Conservation (phyloP, 768 basidiomycete species). For the Myochromella boudieri region DNA sequence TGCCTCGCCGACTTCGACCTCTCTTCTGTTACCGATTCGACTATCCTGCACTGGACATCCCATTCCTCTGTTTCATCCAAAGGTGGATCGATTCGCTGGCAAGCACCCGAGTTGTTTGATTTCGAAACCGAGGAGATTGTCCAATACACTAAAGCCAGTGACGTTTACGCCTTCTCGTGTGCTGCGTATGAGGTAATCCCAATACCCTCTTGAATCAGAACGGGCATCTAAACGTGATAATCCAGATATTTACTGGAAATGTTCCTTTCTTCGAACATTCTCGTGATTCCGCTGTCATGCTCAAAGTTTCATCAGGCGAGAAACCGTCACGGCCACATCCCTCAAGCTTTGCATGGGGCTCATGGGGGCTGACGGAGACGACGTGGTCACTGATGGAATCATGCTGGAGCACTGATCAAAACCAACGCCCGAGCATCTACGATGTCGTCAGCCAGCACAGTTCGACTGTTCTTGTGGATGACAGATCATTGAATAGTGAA, state of each 20-base stretch:
- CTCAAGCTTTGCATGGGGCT: background rate
- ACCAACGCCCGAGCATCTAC: background rate
- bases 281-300: background rate
- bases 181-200: background rate
- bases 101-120: background rate
- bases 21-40: background rate
- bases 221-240: background rate
- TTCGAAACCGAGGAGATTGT: background rate
- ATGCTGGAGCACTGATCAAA: background rate
- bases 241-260: constrained; percentile 7
- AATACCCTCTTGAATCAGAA: background rate
- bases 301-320: background rate
- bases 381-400: background rate
- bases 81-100: background rate
- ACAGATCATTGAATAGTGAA: background rate
- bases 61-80: background rate
- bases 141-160: background rate
- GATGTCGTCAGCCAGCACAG: background rate
- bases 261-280: constrained; percentile 4
- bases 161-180: background rate
- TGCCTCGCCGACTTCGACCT: constrained; percentile 1
- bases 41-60: background rate
- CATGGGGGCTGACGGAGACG: constrained; percentile 3
- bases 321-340: background rate
- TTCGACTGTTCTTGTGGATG: background rate